Percentiles rank a stretch among this genome's conserved stretches.
Conservation (phyloP, 2,329 filamentous ascomycete genomes). For the Fusarium albosuccineum region DNA sequence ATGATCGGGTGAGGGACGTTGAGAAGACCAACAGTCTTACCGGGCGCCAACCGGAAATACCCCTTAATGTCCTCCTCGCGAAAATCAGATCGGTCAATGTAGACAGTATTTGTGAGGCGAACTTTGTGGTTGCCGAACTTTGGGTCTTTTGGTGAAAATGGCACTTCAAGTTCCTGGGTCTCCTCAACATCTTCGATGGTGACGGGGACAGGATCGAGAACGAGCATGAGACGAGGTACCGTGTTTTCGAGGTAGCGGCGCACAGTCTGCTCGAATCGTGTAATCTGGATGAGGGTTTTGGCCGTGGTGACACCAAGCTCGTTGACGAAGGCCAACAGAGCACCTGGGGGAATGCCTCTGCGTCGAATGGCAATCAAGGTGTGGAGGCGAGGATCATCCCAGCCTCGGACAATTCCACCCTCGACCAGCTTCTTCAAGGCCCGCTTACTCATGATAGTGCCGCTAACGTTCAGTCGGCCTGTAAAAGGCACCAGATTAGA, state of each 20-base stretch:
- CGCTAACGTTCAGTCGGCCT: conserved; percentile 74
- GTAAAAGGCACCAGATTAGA: neutral
- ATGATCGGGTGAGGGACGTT: conserved; percentile 79
- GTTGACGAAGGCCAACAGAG: conserved; percentile 89
- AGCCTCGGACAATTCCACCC: conserved; percentile 82
- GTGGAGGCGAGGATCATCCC: conserved; percentile 93
- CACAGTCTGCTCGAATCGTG: conserved; percentile 87
- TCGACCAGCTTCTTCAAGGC: conserved; percentile 84
- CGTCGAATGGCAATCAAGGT: conserved; percentile 87
- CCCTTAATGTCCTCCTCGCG: conserved; percentile 79
- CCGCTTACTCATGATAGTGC: conserved; percentile 89
- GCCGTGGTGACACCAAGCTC: conserved; percentile 92
- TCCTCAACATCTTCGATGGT: conserved; percentile 81
- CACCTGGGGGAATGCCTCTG: conserved; percentile 87
- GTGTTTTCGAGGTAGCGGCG: conserved; percentile 88
- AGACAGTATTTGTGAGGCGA: conserved; percentile 80
- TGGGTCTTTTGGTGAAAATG: conserved; percentile 86
- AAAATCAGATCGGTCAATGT: conserved; percentile 88
- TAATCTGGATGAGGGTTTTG: conserved; percentile 81
- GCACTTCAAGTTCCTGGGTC: conserved; percentile 71
- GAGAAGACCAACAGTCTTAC: conserved; percentile 81
- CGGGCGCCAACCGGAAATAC: conserved; percentile 84
- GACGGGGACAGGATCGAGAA: conserved; percentile 87
- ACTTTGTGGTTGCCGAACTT: conserved; percentile 72
- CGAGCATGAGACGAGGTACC: conserved; percentile 89